Conservation (phyloP, 2,329 filamentous ascomycete genomes). For the Tolypocladium tundrense region DNA sequence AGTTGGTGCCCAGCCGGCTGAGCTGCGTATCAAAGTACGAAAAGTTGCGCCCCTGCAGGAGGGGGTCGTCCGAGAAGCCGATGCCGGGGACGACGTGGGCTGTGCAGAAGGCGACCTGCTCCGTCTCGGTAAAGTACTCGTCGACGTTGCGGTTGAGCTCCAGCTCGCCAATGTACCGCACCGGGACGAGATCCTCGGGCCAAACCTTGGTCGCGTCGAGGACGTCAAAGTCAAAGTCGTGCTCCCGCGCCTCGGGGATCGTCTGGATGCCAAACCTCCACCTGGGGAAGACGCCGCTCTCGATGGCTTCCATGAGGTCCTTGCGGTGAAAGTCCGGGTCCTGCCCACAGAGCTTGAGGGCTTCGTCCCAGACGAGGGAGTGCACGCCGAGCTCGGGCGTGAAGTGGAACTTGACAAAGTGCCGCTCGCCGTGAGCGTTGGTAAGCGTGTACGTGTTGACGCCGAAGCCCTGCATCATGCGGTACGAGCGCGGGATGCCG, state of each 20-base stretch:
- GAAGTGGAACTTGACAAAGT: slow-evolving; percentile 71
- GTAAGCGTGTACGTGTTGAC: slow-evolving; percentile 68
- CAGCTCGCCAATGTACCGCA: slow-evolving; percentile 69
- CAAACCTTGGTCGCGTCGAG: slow-evolving; percentile 79
- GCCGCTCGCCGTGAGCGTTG: slow-evolving; percentile 57
- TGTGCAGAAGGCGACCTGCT: slow-evolving; percentile 77
- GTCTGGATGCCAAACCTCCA: slow-evolving; percentile 81
- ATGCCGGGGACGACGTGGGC: slow-evolving; percentile 70
- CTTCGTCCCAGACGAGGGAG: slow-evolving; percentile 71
- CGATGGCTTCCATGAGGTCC: slow-evolving; percentile 65
- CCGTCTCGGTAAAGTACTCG: slow-evolving; percentile 73
- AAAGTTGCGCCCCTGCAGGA: slow-evolving; percentile 64
- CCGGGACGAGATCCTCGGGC: slow-evolving; percentile 67
- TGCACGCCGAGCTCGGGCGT: slow-evolving; percentile 67
- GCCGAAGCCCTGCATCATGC: slow-evolving; percentile 82
- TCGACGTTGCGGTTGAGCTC: slow-evolving; percentile 72
- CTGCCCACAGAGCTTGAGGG: slow-evolving; percentile 61
- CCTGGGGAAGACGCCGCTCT: slow-evolving; percentile 58
- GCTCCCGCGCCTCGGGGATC: slow-evolving; percentile 36
- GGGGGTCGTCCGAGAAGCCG: slow-evolving; percentile 65
- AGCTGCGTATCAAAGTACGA: slow-evolving; percentile 49
- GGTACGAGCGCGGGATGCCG: slow-evolving; percentile 61
- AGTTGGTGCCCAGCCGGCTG: slow-evolving; percentile 58
- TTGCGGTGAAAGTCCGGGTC: slow-evolving; percentile 77
- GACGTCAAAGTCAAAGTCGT: slow-evolving; percentile 78